Conservation (phyloP, 106 monocot genomes). For the Dactylorhiza incarnata region DNA sequence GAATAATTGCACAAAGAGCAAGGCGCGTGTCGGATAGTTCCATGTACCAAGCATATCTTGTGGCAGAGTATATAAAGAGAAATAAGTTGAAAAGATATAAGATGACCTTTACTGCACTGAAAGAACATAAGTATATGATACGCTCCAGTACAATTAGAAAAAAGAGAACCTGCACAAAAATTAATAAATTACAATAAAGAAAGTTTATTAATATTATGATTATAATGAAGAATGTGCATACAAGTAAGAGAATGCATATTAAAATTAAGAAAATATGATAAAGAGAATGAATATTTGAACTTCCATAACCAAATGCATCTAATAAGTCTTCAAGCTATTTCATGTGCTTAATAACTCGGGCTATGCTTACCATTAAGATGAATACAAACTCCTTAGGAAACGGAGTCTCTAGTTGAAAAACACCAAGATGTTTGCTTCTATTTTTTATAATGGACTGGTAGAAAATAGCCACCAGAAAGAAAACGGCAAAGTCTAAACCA, state of each 20-base stretch:
- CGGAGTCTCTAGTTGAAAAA: conserved; percentile 94
- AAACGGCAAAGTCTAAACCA: conserved; percentile 94
- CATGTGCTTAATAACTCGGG: neutral
- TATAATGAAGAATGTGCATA: too few species aligned
- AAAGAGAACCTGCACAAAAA: too few species aligned
- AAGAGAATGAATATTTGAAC: conserved; percentile 44
- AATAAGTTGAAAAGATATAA: too few species aligned
- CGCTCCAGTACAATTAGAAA: too few species aligned
- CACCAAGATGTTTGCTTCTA: conserved; percentile 86
- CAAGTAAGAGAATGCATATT: too few species aligned
- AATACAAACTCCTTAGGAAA: conserved; percentile 98
- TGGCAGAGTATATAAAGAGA: conserved; percentile 91
- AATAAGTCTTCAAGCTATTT: neutral
- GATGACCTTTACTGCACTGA: too few species aligned
- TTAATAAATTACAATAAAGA: too few species aligned
- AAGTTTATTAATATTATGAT: too few species aligned
- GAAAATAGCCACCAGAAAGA: conserved; percentile 89
- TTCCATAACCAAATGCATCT: neutral
- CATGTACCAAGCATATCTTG: conserved; percentile 86
- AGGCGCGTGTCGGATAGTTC: conserved; percentile 51
- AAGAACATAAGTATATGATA: too few species aligned
- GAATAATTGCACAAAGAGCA: conserved; percentile 89
- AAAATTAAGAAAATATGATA: too few species aligned
- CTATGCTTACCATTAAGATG: conserved; percentile 73
- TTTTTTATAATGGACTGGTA: conserved; percentile 96